Evolutionary conservation across 2,329 filamentous ascomycete species (phyloP).

Genomic region (Exophiala sideris): DNA sequence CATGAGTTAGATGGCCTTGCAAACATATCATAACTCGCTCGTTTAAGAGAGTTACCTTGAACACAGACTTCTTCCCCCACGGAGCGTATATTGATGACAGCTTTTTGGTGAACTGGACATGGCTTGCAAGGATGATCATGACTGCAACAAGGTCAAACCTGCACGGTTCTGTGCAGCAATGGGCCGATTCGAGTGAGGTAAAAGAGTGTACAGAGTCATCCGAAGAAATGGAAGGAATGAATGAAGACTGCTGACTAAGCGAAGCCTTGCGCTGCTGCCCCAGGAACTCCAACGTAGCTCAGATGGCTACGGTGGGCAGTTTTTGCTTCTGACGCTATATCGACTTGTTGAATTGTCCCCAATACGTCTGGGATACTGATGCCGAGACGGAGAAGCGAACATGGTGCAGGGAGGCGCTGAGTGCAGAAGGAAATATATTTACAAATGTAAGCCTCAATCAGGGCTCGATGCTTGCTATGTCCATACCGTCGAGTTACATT

Average conservation of each 20-base stretch:
- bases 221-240: neutral
- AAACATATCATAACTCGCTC: neutral
- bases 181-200: too few relatives aligned
- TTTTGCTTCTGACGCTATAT: too few relatives aligned
- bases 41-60: neutral
- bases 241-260: neutral
- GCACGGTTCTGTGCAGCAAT: too few relatives aligned
- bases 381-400: conserved; percentile 1
- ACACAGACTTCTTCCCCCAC: neutral
- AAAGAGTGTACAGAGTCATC: neutral
- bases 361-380: conserved; percentile 5
- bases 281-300: neutral
- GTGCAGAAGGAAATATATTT: too few relatives aligned
- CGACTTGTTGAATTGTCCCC: conserved; percentile 1
- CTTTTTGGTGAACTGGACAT: too few relatives aligned
- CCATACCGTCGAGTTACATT: too few relatives aligned
- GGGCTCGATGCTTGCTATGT: too few relatives aligned
- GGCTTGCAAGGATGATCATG: too few relatives aligned
- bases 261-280: too few relatives aligned
- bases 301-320: neutral
- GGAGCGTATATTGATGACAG: too few relatives aligned
- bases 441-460: too few relatives aligned
- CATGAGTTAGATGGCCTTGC: conserved; percentile 9
- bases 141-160: too few relatives aligned
- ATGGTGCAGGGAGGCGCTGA: neutral